Percentiles rank a stretch among this genome's conserved stretches.
phyloP scores from a whole-genome alignment of 805 yeast species.

The Aciculoconidium aculeatum region DNA sequence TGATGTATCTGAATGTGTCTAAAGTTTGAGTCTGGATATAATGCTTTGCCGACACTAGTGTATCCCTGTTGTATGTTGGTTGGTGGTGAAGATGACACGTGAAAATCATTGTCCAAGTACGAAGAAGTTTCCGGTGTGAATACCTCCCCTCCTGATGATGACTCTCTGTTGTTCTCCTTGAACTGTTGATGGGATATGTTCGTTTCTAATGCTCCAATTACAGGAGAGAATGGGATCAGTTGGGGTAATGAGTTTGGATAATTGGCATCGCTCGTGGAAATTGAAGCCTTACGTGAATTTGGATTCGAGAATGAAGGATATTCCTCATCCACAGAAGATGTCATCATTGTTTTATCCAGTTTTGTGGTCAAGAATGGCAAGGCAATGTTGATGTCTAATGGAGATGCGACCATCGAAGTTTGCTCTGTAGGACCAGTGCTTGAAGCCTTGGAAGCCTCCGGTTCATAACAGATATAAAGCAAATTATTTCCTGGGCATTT shows the following conservation, averaged over 20 bases:
- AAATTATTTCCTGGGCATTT: conserved; percentile 57
- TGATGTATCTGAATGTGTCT: conserved; percentile 60
- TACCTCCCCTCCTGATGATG: too few species aligned
- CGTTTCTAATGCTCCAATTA: conserved; percentile 36
- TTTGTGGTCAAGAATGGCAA: conserved; percentile 38
- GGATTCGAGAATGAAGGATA: conserved; percentile 7
- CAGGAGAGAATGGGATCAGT: conserved; percentile 24
- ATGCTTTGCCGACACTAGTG: conserved; percentile 31
- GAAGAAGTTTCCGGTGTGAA: conserved; percentile 27
- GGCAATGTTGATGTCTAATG: conserved; percentile 38
- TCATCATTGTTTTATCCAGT: conserved; percentile 24
- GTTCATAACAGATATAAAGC: conserved; percentile 49
- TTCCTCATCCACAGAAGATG: conserved; percentile 13
- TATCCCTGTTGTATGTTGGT: conserved; percentile 29
- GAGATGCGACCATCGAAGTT: conserved; percentile 30
- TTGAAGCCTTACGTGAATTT: conserved; percentile 24
- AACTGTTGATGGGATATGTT: conserved; percentile 22
- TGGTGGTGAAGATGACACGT: conserved; percentile 5
- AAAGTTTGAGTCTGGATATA: conserved; percentile 61
- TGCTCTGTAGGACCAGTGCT: too few species aligned
- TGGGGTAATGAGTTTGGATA: conserved; percentile 5
- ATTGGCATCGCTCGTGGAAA: conserved; percentile 10
- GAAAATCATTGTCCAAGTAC: conserved; percentile 23
- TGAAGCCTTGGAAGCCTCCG: conserved; percentile 12
- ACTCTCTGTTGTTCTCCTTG: background rate